Conservation (phyloP, 2,329 filamentous ascomycete genomes). For the Apiospora kogelbergensis region DNA sequence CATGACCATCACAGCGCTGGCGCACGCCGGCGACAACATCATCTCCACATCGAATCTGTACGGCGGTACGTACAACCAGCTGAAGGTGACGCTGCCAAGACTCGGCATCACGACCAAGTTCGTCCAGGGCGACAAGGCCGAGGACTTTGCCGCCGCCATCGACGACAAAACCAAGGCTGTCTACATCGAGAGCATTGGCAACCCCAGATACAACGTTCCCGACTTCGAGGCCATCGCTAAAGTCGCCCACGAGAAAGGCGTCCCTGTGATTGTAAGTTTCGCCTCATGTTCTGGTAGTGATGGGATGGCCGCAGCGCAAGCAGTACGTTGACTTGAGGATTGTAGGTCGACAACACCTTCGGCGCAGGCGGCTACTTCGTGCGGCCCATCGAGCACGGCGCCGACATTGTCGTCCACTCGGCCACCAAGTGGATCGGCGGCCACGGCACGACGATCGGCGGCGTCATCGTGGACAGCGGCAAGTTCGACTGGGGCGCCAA, state of each 20-base stretch:
- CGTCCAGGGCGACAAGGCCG: slow-evolving; percentile 74
- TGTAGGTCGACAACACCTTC: slow-evolving; percentile 87
- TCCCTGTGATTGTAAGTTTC: slow-evolving; percentile 58
- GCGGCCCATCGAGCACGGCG: slow-evolving; percentile 84
- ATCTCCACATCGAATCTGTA: slow-evolving; percentile 88
- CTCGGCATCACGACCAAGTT: slow-evolving; percentile 89
- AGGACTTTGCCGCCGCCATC: slow-evolving; percentile 78
- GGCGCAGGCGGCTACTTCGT: slow-evolving; percentile 89
- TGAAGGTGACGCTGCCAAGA: slow-evolving; percentile 88
- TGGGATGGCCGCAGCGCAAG: too few relatives aligned
- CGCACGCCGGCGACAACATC: slow-evolving; percentile 88
- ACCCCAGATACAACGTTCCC: slow-evolving; percentile 89
- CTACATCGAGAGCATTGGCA: slow-evolving; percentile 90
- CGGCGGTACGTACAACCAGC: slow-evolving; percentile 95
- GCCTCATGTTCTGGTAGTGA: background rate
- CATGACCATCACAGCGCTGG: slow-evolving; percentile 83
- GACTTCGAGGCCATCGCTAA: slow-evolving; percentile 86
- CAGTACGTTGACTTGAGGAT: background rate
- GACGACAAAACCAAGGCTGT: slow-evolving; percentile 93
- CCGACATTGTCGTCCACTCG: slow-evolving; percentile 91
- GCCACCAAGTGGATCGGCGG: slow-evolving; percentile 98
- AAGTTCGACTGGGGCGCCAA: slow-evolving; percentile 94
- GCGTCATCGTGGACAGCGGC: slow-evolving; percentile 82
- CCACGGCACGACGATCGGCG: slow-evolving; percentile 88
- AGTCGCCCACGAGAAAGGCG: slow-evolving; percentile 68